Evolutionary conservation across 2,329 filamentous ascomycete species (phyloP).

Genomic region (Aspergillus uvarum): DNA sequence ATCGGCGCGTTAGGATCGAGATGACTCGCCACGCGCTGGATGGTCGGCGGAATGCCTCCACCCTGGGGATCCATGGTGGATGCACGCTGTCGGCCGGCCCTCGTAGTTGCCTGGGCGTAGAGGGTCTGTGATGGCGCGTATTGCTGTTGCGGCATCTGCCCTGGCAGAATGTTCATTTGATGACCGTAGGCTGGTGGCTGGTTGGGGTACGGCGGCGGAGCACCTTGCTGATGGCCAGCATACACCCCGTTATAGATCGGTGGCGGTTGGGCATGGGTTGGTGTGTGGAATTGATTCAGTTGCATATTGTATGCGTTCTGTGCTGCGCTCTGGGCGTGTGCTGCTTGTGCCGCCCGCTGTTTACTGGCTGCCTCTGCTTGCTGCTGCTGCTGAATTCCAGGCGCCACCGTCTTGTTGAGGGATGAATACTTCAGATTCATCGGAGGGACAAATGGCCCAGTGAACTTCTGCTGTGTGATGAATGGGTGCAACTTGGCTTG

Average conservation of each 20-base stretch:
- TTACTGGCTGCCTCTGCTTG: constrained; percentile 93
- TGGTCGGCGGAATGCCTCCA: constrained; percentile 85
- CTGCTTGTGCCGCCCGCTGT: constrained; percentile 69
- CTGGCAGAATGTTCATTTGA: constrained; percentile 68
- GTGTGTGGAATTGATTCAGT: constrained; percentile 56
- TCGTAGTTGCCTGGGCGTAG: constrained; percentile 71
- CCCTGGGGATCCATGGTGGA: constrained; percentile 96
- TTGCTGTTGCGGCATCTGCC: constrained; percentile 65
- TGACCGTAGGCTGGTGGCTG: constrained; percentile 69
- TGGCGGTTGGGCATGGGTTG: constrained; percentile 48
- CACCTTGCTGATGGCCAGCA: constrained; percentile 62
- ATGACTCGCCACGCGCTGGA: constrained; percentile 93
- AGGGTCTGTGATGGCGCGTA: constrained; percentile 71
- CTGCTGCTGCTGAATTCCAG: constrained; percentile 92
- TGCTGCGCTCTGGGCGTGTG: constrained; percentile 67
- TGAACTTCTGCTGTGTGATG: constrained; percentile 97
- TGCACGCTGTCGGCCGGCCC: constrained; percentile 79
- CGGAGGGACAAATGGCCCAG: constrained; percentile 90
- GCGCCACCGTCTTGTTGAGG: constrained; percentile 81
- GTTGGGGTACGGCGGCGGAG: constrained; percentile 76
- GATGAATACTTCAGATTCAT: constrained; percentile 93
- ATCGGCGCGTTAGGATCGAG: constrained; percentile 94
- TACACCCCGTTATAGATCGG: constrained; percentile 82
- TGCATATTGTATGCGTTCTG: constrained; percentile 68
- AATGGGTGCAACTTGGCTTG: constrained; percentile 97